phyloP scores from a whole-genome alignment of 257 asterid genomes.

The Handroanthus guayacan region DNA sequence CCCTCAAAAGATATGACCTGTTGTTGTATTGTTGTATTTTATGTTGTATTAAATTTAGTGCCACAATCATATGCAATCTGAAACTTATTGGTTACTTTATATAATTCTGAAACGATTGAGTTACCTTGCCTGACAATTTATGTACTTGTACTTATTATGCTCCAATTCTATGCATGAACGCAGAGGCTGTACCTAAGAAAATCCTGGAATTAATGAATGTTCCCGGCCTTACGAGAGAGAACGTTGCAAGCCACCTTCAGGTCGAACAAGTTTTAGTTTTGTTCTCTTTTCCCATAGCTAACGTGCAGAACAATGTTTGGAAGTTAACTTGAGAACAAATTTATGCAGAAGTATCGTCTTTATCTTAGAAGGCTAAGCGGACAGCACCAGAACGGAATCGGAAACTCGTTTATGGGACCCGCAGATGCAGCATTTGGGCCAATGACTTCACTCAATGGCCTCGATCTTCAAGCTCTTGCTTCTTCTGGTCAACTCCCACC shows the following conservation, averaged over 20 bases:
- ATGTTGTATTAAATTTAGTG: background rate
- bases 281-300: background rate
- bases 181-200: conserved; percentile 88
- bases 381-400: conserved; percentile 61
- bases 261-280: conserved; percentile 41
- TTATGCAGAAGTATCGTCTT: conserved; percentile 79
- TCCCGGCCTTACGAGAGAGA: conserved; percentile 80
- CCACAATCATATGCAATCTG: background rate
- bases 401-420: conserved; percentile 62
- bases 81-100: too few species aligned
- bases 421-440: conserved; percentile 62
- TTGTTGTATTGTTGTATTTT: background rate
- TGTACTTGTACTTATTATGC: conserved; percentile 10
- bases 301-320: background rate
- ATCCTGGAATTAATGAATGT: conserved; percentile 85
- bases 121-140: background rate
- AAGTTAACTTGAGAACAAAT: background rate
- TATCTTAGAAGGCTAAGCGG: conserved; percentile 84
- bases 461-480: conserved; percentile 75
- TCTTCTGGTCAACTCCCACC: conserved; percentile 70
- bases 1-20: background rate
- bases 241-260: conserved; percentile 93
- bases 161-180: conserved; percentile 23
- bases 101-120: background rate
- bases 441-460: conserved; percentile 58